Base-by-base conservation (phyloP, 345 rosid species). In the Bruguiera gymnorhiza region DNA sequence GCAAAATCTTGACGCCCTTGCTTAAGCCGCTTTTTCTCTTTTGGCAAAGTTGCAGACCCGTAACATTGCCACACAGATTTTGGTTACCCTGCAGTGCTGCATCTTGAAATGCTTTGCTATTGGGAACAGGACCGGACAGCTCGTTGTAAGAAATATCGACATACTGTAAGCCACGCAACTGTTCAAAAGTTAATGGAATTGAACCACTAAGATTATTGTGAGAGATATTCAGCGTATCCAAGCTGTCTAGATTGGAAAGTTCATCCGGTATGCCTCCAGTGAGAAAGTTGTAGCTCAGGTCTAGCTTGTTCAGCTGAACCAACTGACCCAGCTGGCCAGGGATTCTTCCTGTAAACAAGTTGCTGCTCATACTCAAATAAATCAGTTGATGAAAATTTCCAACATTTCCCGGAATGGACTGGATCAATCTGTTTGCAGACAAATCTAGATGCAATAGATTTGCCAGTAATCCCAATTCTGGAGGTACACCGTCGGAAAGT, bases 311-410 rank as follows among this genome's bases (percentile, higher is more conserved):
- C 4, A 80, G 68, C 2, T 57, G 75, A 26, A 3, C 1, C 21
- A 79, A 8, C 19, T 30, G 46, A 26, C 69, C 55, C 2, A 83
- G 15, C 3, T 60, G 16, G 2, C 1, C 5, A 0, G 84, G 83
- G 66, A 84, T 83, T 13, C 48, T 6, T 31, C 68, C 63, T 3
- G n/a, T 67, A 26, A 86, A 68, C 4, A 62, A 0, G 23, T 86
- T 84, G 20, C 23, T 58, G 54, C 88, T 79, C 81, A 84, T 23
- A 69, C 82, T 60, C 73, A 83, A 70, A 69, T 10, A 19, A 50
- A 19, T 1, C 10, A 70, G 21, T 0, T 53, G 71, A 13, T 0
- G 16, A 4, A 62, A 71, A 3, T 54, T 53, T 15, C 75, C 81
- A 0, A 79, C 46, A 3, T 58, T 8, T 6, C 0, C 16, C 0